Evolutionary conservation across 225 moss, liverwort and hornwort genomes (phyloP).

Genomic region (Sphagnum tenellum): DNA sequence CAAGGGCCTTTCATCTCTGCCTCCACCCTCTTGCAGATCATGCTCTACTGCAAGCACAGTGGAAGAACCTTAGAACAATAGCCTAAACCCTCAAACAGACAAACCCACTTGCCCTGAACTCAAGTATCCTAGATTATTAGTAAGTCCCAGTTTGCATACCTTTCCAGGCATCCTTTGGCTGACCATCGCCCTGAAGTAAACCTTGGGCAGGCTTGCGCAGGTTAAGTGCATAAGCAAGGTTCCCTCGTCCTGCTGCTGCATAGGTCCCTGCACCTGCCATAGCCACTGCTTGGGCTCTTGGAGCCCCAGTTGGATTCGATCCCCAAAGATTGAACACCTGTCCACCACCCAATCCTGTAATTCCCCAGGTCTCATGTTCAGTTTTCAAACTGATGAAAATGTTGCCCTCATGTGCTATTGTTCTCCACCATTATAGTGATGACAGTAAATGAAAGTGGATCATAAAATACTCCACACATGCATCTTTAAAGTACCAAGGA

Average conservation of each 20-base stretch:
- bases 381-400: not conserved
- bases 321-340: slow-evolving; percentile 7
- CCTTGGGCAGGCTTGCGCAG: slow-evolving; percentile 1
- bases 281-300: slow-evolving; percentile 8
- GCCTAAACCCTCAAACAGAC: too few species aligned
- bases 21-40: too few species aligned
- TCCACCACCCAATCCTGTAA: not conserved
- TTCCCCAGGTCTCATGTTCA: not conserved
- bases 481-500: not conserved
- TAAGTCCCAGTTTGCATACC: not conserved
- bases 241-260: slow-evolving; percentile 9
- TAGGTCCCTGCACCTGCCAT: slow-evolving; percentile 7
- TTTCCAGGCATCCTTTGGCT: not conserved
- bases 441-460: too few species aligned
- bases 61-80: too few species aligned
- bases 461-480: too few species aligned
- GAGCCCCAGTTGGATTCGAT: slow-evolving; percentile 2
- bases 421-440: too few species aligned
- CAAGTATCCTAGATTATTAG: too few species aligned
- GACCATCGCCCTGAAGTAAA: too few species aligned
- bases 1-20: too few species aligned
- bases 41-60: too few species aligned
- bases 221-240: not conserved
- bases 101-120: too few species aligned
- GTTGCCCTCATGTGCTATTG: too few species aligned